Evolutionary conservation across 176 grass and related monocot genomes (phyloP).

Genomic region (Tillandsia fasciculata): DNA sequence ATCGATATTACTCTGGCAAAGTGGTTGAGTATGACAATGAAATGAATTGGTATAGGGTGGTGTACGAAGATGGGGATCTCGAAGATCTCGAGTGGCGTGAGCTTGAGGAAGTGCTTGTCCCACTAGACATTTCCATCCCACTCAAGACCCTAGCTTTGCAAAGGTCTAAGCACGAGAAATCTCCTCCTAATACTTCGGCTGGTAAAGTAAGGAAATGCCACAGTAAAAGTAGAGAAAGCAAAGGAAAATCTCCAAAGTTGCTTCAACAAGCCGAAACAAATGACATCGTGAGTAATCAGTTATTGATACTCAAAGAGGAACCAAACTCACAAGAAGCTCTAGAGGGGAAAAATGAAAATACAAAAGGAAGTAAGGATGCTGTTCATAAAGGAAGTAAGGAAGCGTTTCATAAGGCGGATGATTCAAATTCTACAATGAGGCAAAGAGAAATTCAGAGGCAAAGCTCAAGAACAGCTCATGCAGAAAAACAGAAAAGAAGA

Average conservation of each 20-base stretch:
- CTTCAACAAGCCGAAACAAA: conserved; percentile 17
- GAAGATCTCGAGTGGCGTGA: conserved; percentile 95
- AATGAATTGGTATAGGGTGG: conserved; percentile 82
- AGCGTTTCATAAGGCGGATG: neutral
- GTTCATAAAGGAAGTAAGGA: conserved; percentile 17
- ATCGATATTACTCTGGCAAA: conserved; percentile 52
- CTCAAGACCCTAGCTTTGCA: conserved; percentile 66
- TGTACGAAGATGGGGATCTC: conserved; percentile 79
- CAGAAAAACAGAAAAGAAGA: conserved; percentile 63
- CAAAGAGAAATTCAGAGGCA: conserved; percentile 12
- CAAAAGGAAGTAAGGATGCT: conserved; percentile 15
- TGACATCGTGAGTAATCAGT: conserved; percentile 15
- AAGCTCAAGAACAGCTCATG: conserved; percentile 11
- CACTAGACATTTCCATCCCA: conserved; percentile 84
- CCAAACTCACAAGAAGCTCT: conserved; percentile 24
- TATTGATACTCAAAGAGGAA: conserved; percentile 4
- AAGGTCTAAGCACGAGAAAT: conserved; percentile 27
- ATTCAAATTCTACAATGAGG: neutral
- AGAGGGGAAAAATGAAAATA: conserved; percentile 13
- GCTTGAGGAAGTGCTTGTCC: conserved; percentile 55
- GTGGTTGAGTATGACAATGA: conserved; percentile 57
- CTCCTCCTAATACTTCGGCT: conserved; percentile 24
- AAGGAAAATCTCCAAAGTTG: conserved; percentile 10
- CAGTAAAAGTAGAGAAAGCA: conserved; percentile 15
- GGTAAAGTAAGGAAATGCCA: conserved; percentile 32